phyloP scores from a whole-genome alignment of 495 filamentous ascomycete genomes.

The Friedmanniomyces simplex region DNA sequence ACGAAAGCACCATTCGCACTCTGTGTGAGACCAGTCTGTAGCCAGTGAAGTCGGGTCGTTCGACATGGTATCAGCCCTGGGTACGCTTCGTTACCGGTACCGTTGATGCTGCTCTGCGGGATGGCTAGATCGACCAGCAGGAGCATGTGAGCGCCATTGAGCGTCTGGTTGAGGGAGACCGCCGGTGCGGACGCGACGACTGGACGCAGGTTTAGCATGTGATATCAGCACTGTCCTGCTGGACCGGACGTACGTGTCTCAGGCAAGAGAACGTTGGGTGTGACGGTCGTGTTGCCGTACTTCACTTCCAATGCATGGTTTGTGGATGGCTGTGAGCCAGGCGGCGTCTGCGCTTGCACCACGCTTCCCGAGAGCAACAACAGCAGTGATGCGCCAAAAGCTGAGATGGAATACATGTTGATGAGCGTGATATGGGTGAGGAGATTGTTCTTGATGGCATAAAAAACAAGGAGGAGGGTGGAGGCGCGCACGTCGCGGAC shows the following conservation, averaged over 20 bases:
- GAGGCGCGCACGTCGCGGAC: too few relatives aligned
- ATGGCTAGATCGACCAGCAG: not conserved
- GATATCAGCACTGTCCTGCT: not conserved
- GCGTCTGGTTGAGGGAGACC: not conserved
- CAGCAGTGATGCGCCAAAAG: not conserved
- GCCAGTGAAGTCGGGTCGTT: constrained; percentile 2
- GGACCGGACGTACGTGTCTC: not conserved
- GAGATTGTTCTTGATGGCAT: too few relatives aligned
- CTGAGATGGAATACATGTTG: not conserved
- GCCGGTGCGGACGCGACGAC: not conserved
- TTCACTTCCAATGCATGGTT: not conserved
- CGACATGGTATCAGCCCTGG: not conserved
- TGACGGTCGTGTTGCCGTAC: not conserved
- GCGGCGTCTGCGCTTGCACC: not conserved
- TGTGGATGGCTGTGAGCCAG: not conserved
- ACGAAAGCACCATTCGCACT: not conserved
- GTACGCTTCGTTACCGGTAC: not conserved
- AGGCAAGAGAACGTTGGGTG: constrained; percentile 3
- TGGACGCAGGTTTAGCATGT: not conserved
- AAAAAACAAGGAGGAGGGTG: too few relatives aligned
- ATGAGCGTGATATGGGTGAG: too few relatives aligned
- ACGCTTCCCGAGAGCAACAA: not conserved
- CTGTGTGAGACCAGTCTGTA: not conserved
- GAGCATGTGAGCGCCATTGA: constrained; percentile 5
- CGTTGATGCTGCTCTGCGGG: not conserved